These are phyloP conservation scores for Excoecaria agallocha DNA, from an alignment of 345 rosid genomes.

Conservation along the genomic window DNA sequence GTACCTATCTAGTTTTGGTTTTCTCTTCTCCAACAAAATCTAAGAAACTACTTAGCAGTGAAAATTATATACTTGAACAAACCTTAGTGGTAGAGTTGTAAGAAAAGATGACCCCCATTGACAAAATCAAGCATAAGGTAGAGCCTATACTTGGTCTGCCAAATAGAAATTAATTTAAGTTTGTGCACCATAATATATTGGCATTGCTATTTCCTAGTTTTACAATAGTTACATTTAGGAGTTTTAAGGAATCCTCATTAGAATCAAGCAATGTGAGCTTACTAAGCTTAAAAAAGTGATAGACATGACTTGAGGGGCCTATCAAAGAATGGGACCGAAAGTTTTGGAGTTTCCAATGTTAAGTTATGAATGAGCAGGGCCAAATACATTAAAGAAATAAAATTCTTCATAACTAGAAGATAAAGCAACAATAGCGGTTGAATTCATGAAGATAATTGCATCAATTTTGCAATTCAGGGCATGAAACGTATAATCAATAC, in stretches of 20 bases:
- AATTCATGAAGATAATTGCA: too few species aligned
- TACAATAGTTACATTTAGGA: conserved; percentile 3
- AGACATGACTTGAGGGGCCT: conserved; percentile 67
- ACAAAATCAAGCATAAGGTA: conserved; percentile 88
- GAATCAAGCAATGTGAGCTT: conserved; percentile 43
- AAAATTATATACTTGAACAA: conserved; percentile 66
- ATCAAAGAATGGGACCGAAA: conserved; percentile 78
- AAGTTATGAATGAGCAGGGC: conserved; percentile 41
- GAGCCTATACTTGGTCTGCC: conserved; percentile 86
- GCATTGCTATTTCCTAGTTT: conserved; percentile 14
- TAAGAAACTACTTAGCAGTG: neutral
- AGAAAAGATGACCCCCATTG: conserved; percentile 93
- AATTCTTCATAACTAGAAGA: too few species aligned
- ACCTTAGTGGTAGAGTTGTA: conserved; percentile 92
- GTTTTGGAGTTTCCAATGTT: conserved; percentile 5
- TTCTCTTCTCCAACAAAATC: neutral
- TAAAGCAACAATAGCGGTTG: too few species aligned
- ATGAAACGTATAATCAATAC: too few species aligned
- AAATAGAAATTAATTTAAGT: too few species aligned
- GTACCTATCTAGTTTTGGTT: too few species aligned
- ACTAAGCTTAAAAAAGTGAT: conserved; percentile 59
- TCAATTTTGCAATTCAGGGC: too few species aligned
- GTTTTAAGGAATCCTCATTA: conserved; percentile 25
- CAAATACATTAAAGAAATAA: too few species aligned
- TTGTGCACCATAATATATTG: neutral